These are phyloP conservation scores for Nothophoma quercina DNA, from an alignment of 2,329 filamentous ascomycete genomes.

Conservation along the genomic window DNA sequence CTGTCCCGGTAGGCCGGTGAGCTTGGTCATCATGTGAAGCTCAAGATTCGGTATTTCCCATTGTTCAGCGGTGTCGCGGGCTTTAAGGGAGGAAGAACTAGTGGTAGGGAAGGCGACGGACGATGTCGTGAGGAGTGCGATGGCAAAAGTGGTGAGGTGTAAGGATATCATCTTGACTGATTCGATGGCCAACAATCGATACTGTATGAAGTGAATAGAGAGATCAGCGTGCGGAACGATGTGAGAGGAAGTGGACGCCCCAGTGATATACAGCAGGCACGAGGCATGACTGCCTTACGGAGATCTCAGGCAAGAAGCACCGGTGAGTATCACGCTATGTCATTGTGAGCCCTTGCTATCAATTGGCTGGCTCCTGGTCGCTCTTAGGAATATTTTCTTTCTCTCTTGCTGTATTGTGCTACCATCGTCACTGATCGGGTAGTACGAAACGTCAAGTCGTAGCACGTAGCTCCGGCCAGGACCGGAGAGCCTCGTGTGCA, in stretches of 20 bases:
- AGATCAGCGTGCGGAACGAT: background rate
- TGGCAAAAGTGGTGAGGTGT: background rate
- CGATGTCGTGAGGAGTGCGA: background rate
- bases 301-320: background rate
- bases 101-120: background rate
- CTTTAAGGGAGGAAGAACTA: background rate
- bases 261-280: conserved; percentile 1
- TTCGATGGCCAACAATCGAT: background rate
- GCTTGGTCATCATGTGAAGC: conserved; percentile 39
- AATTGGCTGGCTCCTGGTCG: background rate
- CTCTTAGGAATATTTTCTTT: background rate
- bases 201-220: background rate
- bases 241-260: background rate
- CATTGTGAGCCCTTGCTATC: too few relatives aligned
- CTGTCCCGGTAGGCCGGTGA: conserved; percentile 31
- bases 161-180: background rate
- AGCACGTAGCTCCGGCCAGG: background rate
- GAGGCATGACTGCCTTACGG: background rate
- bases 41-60: conserved; percentile 32
- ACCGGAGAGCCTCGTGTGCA: conserved; percentile 1
- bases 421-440: background rate
- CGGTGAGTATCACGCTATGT: background rate
- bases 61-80: conserved; percentile 8
- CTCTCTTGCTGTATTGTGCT: background rate
- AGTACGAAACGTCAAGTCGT: conserved; percentile 1